These are phyloP conservation scores for Kurtzmaniella quercitrusa DNA, from an alignment of 1,139 yeast genomes.

Conservation along the genomic window DNA sequence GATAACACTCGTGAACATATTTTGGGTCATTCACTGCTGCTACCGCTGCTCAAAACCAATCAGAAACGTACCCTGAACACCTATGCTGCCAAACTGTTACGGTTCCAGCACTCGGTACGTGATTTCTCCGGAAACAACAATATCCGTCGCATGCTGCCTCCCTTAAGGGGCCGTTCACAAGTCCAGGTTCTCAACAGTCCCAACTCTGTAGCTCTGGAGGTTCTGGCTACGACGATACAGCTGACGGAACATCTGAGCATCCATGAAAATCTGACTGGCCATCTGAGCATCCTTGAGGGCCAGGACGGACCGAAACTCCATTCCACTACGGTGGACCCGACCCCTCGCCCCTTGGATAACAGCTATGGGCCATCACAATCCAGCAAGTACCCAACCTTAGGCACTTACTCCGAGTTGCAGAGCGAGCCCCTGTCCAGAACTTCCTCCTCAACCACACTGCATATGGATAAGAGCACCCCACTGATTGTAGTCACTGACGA, in stretches of 20 bases:
- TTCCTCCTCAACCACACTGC: neutral
- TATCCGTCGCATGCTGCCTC: constrained; percentile 1
- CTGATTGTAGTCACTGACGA: neutral
- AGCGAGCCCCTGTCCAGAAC: neutral
- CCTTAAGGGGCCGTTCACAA: neutral
- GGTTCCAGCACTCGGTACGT: constrained; percentile 1
- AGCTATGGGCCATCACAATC: neutral
- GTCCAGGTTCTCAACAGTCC: constrained; percentile 20
- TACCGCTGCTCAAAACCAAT: constrained; percentile 30
- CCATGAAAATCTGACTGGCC: constrained; percentile 14
- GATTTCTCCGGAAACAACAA: neutral
- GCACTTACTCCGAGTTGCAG: neutral
- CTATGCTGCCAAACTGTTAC: neutral
- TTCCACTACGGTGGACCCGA: neutral
- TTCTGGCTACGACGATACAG: constrained; percentile 26
- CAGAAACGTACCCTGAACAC: constrained; percentile 7
- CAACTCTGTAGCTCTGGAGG: constrained; percentile 23
- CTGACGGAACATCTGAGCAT: constrained; percentile 28
- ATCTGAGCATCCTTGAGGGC: constrained; percentile 13
- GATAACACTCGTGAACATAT: constrained; percentile 3
- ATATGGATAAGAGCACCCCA: neutral
- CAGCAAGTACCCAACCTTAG: neutral
- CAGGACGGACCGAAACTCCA: neutral
- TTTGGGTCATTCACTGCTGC: constrained; percentile 39
- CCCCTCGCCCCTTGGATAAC: neutral